phyloP scores from a whole-genome alignment of 257 asterid genomes.

The Plantago elongata region DNA sequence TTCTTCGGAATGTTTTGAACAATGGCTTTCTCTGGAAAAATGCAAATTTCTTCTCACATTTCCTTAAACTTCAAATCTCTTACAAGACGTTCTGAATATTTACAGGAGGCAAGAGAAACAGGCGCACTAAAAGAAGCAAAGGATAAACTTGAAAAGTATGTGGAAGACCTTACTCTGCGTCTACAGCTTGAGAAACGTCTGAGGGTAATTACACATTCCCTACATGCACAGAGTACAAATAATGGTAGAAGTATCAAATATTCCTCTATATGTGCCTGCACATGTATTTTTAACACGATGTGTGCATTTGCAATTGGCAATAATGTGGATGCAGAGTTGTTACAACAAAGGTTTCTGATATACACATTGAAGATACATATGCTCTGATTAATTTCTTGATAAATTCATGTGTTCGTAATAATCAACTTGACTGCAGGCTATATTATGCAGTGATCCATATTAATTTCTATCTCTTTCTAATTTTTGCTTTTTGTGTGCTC shows the following conservation, averaged over 20 bases:
- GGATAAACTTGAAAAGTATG: conserved; percentile 96
- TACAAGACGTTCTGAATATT: conserved; percentile 7
- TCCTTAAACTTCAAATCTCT: background rate
- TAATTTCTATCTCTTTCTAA: conserved; percentile 16
- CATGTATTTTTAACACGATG: conserved; percentile 4
- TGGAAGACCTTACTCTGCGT: conserved; percentile 93
- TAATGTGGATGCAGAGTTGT: too few relatives aligned
- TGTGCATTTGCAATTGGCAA: background rate
- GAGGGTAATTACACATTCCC: conserved; percentile 56
- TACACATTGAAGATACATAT: background rate
- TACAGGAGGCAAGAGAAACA: conserved; percentile 94
- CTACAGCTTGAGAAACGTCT: conserved; percentile 91
- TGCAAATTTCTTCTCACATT: conserved; percentile 4
- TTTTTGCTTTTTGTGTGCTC: conserved; percentile 24
- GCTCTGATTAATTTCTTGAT: too few relatives aligned
- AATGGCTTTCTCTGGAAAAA: background rate
- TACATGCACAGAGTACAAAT: background rate
- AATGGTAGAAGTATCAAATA: conserved; percentile 17
- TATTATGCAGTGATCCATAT: background rate
- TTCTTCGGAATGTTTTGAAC: background rate
- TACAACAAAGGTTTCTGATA: too few relatives aligned
- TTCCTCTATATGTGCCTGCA: background rate
- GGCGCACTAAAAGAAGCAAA: conserved; percentile 97
- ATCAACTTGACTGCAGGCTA: background rate
- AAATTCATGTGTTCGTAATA: too few relatives aligned